Conservation (phyloP, 371 early-diverging fungal genomes). For the Mortierella sp. region DNA sequence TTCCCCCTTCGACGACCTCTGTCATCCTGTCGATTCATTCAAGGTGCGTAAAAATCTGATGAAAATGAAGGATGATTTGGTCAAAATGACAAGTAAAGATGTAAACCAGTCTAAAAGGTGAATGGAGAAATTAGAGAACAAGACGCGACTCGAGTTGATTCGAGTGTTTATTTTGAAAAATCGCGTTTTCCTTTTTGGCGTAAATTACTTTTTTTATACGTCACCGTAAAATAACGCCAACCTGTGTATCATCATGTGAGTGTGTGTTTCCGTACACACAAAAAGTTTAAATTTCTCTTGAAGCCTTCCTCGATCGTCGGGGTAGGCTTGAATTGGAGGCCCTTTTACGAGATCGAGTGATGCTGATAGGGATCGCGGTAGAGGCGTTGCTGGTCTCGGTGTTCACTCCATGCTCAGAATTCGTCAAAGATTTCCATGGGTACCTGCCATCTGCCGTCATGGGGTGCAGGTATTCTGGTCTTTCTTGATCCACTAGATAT, state of each 20-base stretch:
- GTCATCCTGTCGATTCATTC: slow-evolving; percentile 34
- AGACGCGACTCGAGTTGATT: no score
- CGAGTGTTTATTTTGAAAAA: no score
- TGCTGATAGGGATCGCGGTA: neutral
- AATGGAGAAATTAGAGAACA: no score
- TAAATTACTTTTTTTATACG: no score
- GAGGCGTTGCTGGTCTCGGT: neutral
- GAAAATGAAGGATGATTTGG: neutral
- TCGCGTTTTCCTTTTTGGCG: no score
- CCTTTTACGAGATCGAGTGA: neutral
- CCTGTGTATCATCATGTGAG: no score
- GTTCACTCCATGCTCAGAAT: neutral
- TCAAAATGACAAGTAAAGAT: neutral
- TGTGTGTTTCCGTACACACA: no score
- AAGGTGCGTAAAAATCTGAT: neutral
- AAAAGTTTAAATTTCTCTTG: no score
- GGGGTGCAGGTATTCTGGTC: slow-evolving; percentile 18
- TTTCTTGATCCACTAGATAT: slow-evolving; percentile 6
- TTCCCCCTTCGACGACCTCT: slow-evolving; percentile 27
- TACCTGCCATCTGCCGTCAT: slow-evolving; percentile 17
- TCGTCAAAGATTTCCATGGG: neutral
- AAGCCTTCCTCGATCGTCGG: no score
- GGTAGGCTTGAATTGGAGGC: no score
- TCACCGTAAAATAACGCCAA: no score
- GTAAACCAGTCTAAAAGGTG: no score